Base-by-base conservation (phyloP, 2,329 filamentous ascomycete species). In the Fusarium circinatum region DNA sequence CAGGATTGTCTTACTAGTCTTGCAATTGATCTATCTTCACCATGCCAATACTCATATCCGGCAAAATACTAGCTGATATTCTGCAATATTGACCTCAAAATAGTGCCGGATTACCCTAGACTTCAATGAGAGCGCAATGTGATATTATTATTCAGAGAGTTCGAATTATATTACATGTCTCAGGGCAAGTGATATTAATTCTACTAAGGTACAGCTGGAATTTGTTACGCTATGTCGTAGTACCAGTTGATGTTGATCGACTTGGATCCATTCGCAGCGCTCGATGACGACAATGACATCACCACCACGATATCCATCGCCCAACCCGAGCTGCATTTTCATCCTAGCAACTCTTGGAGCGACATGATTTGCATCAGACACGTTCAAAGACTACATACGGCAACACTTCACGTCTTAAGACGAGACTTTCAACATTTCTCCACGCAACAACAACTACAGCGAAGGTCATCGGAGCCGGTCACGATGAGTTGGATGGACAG, bases 401-500 rank as follows among this genome's bases (percentile, higher is more conserved):
- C 9, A 26, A 14, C 11, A 10, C 0, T 2, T 2, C 11, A 14
- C 6, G 1, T 1, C 9, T 28, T 17, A 2, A 4, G 18, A 22
- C 22, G 24, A 9, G 7, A 28, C 1, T 18, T 8, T 1, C 30
- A 13, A 2, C 5, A 2, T 8, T 57, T 75, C 26, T 72, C 56
- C 6, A 47, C 68, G 4, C 11, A 22, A 3, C 1, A 3, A 0
- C 22, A 10, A 6, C 12, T 49, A 5, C 28, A 41, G 17, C 55
- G 63, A 28, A 28, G 45, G 2, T 18, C 56, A 14, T 47, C 12
- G 14, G 28, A 26, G 14, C 15, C 42, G 4, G 6, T 10, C 49
- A 77, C 64, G 15, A 85, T 84, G 83, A 84, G 80, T 42, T 83
- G 83, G 82, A 84, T 83, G 81, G 82, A 83, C 74, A 82, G 80